Percentiles rank a stretch among this genome's conserved stretches.
phyloP scores from a whole-genome alignment of 805 yeast species.

The Zygosaccharomyces bailii region DNA sequence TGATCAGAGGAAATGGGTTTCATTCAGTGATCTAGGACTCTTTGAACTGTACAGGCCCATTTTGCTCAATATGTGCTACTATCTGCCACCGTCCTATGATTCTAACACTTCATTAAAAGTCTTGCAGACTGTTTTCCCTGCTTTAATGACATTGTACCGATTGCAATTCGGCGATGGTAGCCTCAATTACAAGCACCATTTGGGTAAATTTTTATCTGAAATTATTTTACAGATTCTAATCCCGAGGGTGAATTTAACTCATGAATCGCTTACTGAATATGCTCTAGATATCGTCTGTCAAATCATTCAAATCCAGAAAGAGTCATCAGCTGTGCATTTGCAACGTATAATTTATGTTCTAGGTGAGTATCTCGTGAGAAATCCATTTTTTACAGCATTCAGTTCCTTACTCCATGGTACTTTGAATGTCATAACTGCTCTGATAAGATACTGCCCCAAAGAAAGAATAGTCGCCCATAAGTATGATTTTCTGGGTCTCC shows the following conservation, averaged over 20 bases:
- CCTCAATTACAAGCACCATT: constrained; percentile 8
- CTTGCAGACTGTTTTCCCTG: constrained; percentile 24
- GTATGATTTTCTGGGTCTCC: constrained; percentile 26
- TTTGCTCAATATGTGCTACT: constrained; percentile 27
- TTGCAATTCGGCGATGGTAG: constrained; percentile 14
- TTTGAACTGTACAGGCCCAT: constrained; percentile 27
- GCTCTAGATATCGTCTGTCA: constrained; percentile 9
- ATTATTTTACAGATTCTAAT: constrained; percentile 26
- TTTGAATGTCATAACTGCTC: constrained; percentile 10
- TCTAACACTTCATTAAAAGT: constrained; percentile 18
- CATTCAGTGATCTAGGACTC: constrained; percentile 27
- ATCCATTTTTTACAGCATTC: constrained; percentile 29
- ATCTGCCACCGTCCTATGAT: constrained; percentile 29
- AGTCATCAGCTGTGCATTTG: constrained; percentile 16
- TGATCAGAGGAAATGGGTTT: constrained; percentile 20
- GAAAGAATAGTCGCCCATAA: constrained; percentile 26
- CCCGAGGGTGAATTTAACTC: constrained; percentile 26
- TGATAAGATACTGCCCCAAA: constrained; percentile 16
- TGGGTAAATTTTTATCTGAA: constrained; percentile 25
- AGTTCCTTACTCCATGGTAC: constrained; percentile 16
- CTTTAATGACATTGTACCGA: constrained; percentile 22
- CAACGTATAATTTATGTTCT: constrained; percentile 28
- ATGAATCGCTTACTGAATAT: constrained; percentile 21
- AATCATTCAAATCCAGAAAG: constrained; percentile 11
- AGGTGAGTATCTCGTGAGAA: constrained; percentile 30